Evolutionary conservation across 2,329 filamentous ascomycete genomes (phyloP).

Genomic region (Pyrenophora tritici-repentis): DNA sequence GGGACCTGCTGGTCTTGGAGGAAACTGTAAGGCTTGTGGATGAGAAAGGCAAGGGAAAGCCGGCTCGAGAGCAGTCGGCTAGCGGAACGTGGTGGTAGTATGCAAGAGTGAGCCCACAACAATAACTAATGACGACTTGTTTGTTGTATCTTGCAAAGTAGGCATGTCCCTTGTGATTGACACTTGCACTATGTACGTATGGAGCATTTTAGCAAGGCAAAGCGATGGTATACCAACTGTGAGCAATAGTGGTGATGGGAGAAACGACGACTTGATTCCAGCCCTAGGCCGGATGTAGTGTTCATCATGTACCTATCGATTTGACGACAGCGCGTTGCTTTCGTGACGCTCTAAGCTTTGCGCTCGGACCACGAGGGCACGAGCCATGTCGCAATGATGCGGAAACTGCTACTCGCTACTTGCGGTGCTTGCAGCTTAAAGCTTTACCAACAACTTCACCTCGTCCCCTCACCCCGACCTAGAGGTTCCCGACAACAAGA

Average conservation of each 20-base stretch:
- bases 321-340: conserved; percentile 15
- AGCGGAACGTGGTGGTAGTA: conserved; percentile 37
- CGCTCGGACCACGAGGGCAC: conserved; percentile 10
- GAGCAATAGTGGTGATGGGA: not conserved
- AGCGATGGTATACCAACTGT: no score
- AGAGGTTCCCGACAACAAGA: conserved; percentile 12
- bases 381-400: conserved; percentile 21
- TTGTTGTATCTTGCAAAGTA: no score
- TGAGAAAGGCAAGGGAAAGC: conserved; percentile 16
- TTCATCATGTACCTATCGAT: no score
- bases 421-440: conserved; percentile 16
- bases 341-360: conserved; percentile 17
- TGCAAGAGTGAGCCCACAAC: not conserved
- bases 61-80: conserved; percentile 27
- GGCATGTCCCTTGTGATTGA: no score
- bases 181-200: no score
- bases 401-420: conserved; percentile 24
- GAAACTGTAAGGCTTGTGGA: conserved; percentile 48
- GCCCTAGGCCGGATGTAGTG: no score
- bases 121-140: no score
- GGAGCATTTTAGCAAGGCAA: no score
- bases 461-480: conserved; percentile 18
- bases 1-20: conserved; percentile 49
- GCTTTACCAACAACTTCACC: conserved; percentile 26
- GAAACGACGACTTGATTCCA: not conserved